Percentiles rank a stretch among this genome's conserved stretches.
These are phyloP conservation scores for Ascochyta clinopodiicola DNA, from an alignment of 2,329 filamentous ascomycete species.

Conservation along the genomic window DNA sequence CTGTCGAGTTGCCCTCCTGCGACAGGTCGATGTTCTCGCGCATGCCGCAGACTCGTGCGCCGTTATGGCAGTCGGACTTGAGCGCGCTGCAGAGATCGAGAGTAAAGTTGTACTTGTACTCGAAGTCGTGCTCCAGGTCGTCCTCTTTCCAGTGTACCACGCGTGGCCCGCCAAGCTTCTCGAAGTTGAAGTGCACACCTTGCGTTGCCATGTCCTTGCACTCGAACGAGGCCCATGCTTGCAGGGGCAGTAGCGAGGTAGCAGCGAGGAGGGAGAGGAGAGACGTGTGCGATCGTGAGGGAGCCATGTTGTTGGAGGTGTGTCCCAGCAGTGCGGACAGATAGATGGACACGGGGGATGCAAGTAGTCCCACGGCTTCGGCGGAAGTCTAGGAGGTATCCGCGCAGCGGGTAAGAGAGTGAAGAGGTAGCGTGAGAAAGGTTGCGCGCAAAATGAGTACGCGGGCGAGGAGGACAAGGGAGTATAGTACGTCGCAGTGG, in stretches of 20 bases:
- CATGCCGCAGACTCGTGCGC: constrained; percentile 80
- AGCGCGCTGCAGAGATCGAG: constrained; percentile 77
- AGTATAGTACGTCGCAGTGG: constrained; percentile 9
- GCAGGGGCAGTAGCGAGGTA: constrained; percentile 34
- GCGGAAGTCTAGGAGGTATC: not conserved
- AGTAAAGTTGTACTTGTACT: constrained; percentile 80
- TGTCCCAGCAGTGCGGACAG: constrained; percentile 4
- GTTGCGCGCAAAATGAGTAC: not conserved
- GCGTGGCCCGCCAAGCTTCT: constrained; percentile 69
- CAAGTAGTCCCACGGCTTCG: constrained; percentile 1
- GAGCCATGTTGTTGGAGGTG: constrained; percentile 36
- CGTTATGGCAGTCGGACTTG: constrained; percentile 69
- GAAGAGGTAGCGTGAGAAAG: not conserved
- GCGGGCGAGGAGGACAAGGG: not conserved
- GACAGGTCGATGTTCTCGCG: constrained; percentile 61
- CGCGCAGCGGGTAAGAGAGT: not conserved
- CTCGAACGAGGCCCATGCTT: constrained; percentile 53
- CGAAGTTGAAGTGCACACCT: constrained; percentile 68
- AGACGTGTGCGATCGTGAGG: constrained; percentile 28
- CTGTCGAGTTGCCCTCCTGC: constrained; percentile 58
- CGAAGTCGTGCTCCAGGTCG: constrained; percentile 54
- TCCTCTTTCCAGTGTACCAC: constrained; percentile 65
- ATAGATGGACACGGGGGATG: constrained; percentile 2
- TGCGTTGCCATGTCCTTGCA: constrained; percentile 69
- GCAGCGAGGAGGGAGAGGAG: constrained; percentile 35